Percentiles rank a stretch among this genome's conserved stretches.
Evolutionary conservation across 73 alveolate species (phyloP).

Genomic region (Durusdinium trenchii): DNA sequence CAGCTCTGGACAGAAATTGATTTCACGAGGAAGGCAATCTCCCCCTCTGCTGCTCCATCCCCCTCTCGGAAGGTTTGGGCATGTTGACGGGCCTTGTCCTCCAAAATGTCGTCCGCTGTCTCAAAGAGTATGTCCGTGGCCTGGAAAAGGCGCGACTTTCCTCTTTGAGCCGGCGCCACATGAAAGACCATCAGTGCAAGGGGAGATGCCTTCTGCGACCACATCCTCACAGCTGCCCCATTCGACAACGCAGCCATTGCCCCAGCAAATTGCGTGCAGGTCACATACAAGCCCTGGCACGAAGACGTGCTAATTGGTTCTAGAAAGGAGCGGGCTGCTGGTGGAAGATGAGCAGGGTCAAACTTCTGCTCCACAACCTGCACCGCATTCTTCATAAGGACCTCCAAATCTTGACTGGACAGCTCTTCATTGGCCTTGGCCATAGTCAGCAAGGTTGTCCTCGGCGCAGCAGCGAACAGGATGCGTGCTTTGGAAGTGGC

Average conservation of each 20-base stretch:
- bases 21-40: background rate
- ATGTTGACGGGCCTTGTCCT: background rate
- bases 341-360: background rate
- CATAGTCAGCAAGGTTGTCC: too few species aligned
- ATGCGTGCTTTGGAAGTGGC: too few species aligned
- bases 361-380: background rate
- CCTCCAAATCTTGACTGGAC: background rate
- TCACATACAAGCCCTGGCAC: slow-evolving; percentile 3
- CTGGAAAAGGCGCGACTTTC: background rate
- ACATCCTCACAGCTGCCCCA: background rate
- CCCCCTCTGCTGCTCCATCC: background rate
- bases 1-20: background rate
- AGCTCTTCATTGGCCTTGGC: background rate
- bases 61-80: background rate
- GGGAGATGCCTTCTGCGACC: slow-evolving; percentile 46
- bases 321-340: background rate
- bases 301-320: background rate
- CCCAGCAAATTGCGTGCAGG: background rate
- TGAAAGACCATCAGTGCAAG: slow-evolving; percentile 1
- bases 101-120: slow-evolving; percentile 1
- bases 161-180: slow-evolving; percentile 34
- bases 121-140: slow-evolving; percentile 5
- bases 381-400: background rate
- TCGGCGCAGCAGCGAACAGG: too few species aligned
- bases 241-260: background rate